Percentiles rank a stretch among this genome's conserved stretches.
Evolutionary conservation across 371 early-diverging fungal species (phyloP).

Genomic region (Apophysomyces sp.): DNA sequence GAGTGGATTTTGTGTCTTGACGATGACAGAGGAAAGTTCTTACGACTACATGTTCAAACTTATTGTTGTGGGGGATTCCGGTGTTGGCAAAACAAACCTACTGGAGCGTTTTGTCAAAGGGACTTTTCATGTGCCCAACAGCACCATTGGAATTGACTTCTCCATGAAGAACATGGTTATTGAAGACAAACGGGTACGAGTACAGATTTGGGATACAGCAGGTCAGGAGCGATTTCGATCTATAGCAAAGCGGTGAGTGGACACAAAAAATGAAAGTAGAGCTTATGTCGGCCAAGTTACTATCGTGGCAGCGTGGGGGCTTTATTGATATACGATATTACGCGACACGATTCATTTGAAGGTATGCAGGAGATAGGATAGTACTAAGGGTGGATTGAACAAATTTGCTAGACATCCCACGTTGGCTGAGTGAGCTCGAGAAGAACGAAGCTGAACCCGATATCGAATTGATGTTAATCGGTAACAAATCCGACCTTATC

Average conservation of each 20-base stretch:
- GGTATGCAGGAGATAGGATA: neutral
- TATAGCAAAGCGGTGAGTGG: conserved; percentile 54
- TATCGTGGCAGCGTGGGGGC: conserved; percentile 37
- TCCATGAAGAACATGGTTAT: conserved; percentile 99
- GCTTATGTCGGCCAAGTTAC: conserved; percentile 17
- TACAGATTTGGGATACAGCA: conserved; percentile 95
- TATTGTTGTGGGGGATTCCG: conserved; percentile 82
- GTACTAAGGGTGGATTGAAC: neutral
- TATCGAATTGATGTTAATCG: conserved; percentile 89
- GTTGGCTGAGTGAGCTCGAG: conserved; percentile 80
- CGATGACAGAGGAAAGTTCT: conserved; percentile 61
- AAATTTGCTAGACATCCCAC: conserved; percentile 32
- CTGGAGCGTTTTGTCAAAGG: conserved; percentile 99
- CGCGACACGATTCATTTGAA: conserved; percentile 50
- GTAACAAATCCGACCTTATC: conserved; percentile 98
- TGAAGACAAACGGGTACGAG: conserved; percentile 97
- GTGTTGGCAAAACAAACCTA: conserved; percentile 96
- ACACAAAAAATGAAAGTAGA: neutral
- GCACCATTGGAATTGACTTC: conserved; percentile 99
- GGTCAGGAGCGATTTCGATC: conserved; percentile 83
- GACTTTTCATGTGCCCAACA: conserved; percentile 97
- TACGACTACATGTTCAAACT: conserved; percentile 90
- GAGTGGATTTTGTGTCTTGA: neutral
- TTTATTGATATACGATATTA: conserved; percentile 36
- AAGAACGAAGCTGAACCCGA: conserved; percentile 91